phyloP scores from a whole-genome alignment of 768 basidiomycete species.

The Psilocybe azurescens region DNA sequence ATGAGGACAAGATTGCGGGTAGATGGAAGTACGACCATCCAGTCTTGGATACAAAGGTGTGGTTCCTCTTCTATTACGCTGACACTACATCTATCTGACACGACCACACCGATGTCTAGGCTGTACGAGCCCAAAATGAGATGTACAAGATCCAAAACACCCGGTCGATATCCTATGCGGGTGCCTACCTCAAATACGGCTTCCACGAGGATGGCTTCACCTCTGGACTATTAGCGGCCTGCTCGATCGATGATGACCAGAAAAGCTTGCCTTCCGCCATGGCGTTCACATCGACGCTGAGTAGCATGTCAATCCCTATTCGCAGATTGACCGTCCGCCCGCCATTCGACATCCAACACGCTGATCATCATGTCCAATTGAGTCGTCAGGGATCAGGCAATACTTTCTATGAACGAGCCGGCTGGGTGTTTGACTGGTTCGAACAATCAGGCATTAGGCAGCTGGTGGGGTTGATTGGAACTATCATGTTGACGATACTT shows the following conservation, averaged over 20 bases:
- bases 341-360: constrained; percentile 49
- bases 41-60: constrained; percentile 58
- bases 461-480: constrained; percentile 34
- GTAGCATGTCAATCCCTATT: constrained; percentile 22
- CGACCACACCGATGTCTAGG: constrained; percentile 33
- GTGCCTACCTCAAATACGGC: constrained; percentile 78
- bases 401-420: constrained; percentile 26
- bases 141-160: constrained; percentile 65
- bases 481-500: constrained; percentile 21
- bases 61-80: constrained; percentile 12
- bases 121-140: constrained; percentile 56
- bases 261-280: constrained; percentile 18
- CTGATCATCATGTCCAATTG: constrained; percentile 37
- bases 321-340: constrained; percentile 34
- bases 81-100: neutral
- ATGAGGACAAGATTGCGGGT: constrained; percentile 47
- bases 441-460: constrained; percentile 39
- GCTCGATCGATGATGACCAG: constrained; percentile 30
- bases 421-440: constrained; percentile 42
- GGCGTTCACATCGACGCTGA: constrained; percentile 14
- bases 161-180: constrained; percentile 66
- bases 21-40: constrained; percentile 73
- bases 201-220: constrained; percentile 86
- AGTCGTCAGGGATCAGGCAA: constrained; percentile 23
- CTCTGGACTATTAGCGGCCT: constrained; percentile 46